phyloP scores from a whole-genome alignment of 169 alveolate genomes.

The Cryptosporidium ryanae region DNA sequence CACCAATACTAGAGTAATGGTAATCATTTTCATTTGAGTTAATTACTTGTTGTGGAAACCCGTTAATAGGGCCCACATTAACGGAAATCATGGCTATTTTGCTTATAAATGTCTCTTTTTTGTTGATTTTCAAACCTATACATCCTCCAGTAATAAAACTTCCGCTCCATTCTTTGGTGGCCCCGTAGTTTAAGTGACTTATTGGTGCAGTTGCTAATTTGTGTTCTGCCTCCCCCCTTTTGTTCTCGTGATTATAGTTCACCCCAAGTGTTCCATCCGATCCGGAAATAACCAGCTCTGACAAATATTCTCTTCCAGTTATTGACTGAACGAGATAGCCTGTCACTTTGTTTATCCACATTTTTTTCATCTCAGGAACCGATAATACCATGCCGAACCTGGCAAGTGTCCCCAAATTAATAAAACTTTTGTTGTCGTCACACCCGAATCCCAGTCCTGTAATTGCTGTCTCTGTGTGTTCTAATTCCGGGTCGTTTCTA shows the following conservation, averaged over 20 bases:
- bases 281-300: slow-evolving; percentile 55
- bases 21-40: slow-evolving; percentile 1
- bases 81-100: slow-evolving; percentile 50
- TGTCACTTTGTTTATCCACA: slow-evolving; percentile 37
- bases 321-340: slow-evolving; percentile 36
- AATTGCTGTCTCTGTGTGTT: slow-evolving; percentile 58
- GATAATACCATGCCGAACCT: neutral
- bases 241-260: slow-evolving; percentile 1
- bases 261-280: slow-evolving; percentile 47
- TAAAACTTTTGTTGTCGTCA: slow-evolving; percentile 66
- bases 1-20: neutral
- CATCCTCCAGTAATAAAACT: slow-evolving; percentile 71
- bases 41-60: slow-evolving; percentile 2
- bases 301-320: slow-evolving; percentile 50
- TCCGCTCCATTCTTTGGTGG: slow-evolving; percentile 43
- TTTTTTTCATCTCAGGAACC: slow-evolving; percentile 51
- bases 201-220: slow-evolving; percentile 14
- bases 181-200: neutral
- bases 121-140: slow-evolving; percentile 15
- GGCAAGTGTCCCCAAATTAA: slow-evolving; percentile 42
- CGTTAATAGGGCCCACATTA: slow-evolving; percentile 9
- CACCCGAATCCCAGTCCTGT: slow-evolving; percentile 66
- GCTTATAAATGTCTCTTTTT: slow-evolving; percentile 6
- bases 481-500: neutral
- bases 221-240: neutral